phyloP scores from a whole-genome alignment of 345 rosid genomes.

The Pseudoturritis turrita region DNA sequence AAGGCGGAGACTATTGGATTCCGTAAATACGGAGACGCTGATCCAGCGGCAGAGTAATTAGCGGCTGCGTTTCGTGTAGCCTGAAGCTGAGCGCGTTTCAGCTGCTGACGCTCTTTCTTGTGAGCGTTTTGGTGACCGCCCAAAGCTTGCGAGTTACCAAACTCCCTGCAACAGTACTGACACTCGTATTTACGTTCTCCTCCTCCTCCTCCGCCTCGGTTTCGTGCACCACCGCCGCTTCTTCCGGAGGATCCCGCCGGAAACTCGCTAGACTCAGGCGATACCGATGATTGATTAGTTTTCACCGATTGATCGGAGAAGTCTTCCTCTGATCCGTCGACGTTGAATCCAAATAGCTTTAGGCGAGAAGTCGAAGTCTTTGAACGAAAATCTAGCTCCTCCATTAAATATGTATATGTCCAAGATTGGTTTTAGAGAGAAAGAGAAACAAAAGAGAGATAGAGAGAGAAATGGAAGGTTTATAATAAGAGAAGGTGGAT shows the following conservation, averaged over 20 bases:
- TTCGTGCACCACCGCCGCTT: slow-evolving; percentile 13
- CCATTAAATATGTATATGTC: slow-evolving; percentile 31
- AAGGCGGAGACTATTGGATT: slow-evolving; percentile 92
- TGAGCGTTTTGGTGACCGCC: slow-evolving; percentile 91
- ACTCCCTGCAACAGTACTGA: slow-evolving; percentile 71
- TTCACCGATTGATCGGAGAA: slow-evolving; percentile 23
- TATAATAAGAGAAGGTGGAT: slow-evolving; percentile 32
- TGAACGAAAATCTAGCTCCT: slow-evolving; percentile 44
- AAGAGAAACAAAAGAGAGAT: slow-evolving; percentile 11
- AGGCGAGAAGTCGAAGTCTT: slow-evolving; percentile 46
- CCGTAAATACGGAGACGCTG: slow-evolving; percentile 46
- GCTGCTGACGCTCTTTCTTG: slow-evolving; percentile 78
- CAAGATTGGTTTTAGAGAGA: background rate
- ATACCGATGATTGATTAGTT: background rate
- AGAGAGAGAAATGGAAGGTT: slow-evolving; percentile 1
- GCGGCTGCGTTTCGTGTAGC: slow-evolving; percentile 57
- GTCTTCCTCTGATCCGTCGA: slow-evolving; percentile 53
- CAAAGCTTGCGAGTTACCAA: slow-evolving; percentile 75
- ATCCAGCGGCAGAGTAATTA: slow-evolving; percentile 29
- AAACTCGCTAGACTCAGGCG: slow-evolving; percentile 16
- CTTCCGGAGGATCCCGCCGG: slow-evolving; percentile 28
- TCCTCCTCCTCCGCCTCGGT: slow-evolving; percentile 28
- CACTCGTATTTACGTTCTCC: slow-evolving; percentile 78
- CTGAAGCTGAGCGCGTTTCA: slow-evolving; percentile 70
- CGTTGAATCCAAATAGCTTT: slow-evolving; percentile 86